Conservation (phyloP, 768 basidiomycete genomes). For the Chlorophyllum brunneum region DNA sequence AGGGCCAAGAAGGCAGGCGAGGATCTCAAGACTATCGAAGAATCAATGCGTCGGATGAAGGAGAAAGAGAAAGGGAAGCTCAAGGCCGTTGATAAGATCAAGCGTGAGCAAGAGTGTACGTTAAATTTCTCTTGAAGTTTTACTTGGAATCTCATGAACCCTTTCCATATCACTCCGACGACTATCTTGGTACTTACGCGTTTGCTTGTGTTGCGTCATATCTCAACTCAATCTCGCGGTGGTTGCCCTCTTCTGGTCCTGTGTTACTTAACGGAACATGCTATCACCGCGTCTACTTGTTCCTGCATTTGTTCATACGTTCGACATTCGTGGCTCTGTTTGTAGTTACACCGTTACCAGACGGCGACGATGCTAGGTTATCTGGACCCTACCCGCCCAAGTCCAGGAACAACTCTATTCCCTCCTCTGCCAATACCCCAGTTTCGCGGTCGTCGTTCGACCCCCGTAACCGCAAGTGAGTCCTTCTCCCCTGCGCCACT, state of each 20-base stretch:
- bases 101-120: conserved; percentile 75
- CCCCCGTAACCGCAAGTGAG: conserved; percentile 56
- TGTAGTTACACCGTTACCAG: conserved; percentile 39
- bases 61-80: conserved; percentile 76
- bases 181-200: conserved; percentile 11
- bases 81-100: conserved; percentile 65
- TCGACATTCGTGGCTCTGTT: neutral
- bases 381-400: conserved; percentile 32
- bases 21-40: conserved; percentile 71
- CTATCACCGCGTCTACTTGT: neutral
- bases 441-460: conserved; percentile 56
- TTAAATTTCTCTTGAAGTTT: conserved; percentile 26
- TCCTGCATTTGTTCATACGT: neutral
- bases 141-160: conserved; percentile 17
- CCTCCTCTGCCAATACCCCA: conserved; percentile 38
- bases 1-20: conserved; percentile 72
- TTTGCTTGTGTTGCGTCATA: too few relatives aligned
- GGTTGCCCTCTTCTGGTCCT: too few relatives aligned
- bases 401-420: conserved; percentile 44
- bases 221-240: too few relatives aligned
- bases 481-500: conserved; percentile 10
- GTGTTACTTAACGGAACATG: neutral
- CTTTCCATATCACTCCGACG: conserved; percentile 12
- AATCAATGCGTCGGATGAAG: conserved; percentile 71
- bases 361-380: conserved; percentile 46